Evolutionary conservation across 495 filamentous ascomycete genomes (phyloP), one percentile per base, ranked within the genome.

Genomic region (Pyronema omphalodes): DNA sequence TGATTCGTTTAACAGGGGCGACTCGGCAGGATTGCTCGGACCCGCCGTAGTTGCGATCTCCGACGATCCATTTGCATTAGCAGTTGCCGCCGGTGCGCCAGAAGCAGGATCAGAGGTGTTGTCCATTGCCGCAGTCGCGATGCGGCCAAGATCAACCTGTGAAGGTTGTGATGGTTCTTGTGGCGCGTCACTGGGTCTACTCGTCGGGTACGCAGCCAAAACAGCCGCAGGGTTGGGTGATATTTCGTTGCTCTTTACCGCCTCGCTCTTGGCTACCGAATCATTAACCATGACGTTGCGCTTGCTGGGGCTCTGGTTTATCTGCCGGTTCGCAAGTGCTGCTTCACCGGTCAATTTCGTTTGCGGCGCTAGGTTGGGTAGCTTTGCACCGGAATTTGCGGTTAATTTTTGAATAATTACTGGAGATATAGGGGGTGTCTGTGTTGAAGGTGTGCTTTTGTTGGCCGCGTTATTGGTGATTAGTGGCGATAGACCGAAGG

Each of bases 111-210:
- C 51, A 18, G 54, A 57, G 29, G 60, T 57, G 7, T 57, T 60
- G 49, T 65, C 58, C 58, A 65, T 65, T 33, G 62, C 62, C 1
- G 62, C 62, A 0, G 58, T 63, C 6, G 62, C 62, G 44, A 65
- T 63, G 41, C 57, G 53, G 1, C 37, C 48, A 6, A 57, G 46
- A 36, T n/a, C 55, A 37, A 44, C 53, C n/a, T 52, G 39, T n/a
- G 29, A 44, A 8, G 33, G 4, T 34, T 19, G 37, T 19, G 48
- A 44, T n/a, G 33, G 44, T 37, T 51, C 39, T 9, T 23, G 36
- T 9, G 55, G 35, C 46, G 33, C 48, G 29, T 52, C 48, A 11
- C 12, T 12, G 19, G 46, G 49, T 18, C 55, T 18, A 53, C 47
- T 53, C 9, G 35, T 37, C 12, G n/a, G 55, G 47, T 52, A 33